A percentile compares a stretch with the other conserved stretches of the same genome.
phyloP scores from a whole-genome alignment of 192 early-diverging fungal species.

The Dispira parvispora region DNA sequence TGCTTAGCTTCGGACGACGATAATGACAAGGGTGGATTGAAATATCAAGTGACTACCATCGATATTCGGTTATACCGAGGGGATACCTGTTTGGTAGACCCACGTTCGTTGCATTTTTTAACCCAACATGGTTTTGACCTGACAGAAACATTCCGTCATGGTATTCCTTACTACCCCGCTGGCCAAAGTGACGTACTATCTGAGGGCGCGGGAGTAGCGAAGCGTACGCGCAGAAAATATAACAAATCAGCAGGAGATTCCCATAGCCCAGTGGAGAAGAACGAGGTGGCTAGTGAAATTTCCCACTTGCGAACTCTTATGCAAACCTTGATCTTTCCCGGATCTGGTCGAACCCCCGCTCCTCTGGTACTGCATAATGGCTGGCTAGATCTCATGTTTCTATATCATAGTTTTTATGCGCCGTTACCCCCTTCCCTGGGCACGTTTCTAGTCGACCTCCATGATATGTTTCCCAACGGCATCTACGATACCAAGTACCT shows the following conservation, averaged over 20 bases:
- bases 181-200: constrained; percentile 20
- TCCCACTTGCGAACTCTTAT: constrained; percentile 38
- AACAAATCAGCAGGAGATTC: too few relatives aligned
- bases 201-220: constrained; percentile 11
- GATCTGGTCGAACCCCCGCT: constrained; percentile 27
- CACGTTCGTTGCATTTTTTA: background rate
- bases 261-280: constrained; percentile 4
- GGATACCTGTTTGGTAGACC: background rate
- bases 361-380: constrained; percentile 82
- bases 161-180: constrained; percentile 64
- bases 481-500: constrained; percentile 90
- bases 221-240: too few relatives aligned
- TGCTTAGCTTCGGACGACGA: constrained; percentile 27
- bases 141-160: constrained; percentile 49
- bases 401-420: constrained; percentile 82
- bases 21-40: constrained; percentile 22
- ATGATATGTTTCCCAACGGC: constrained; percentile 70
- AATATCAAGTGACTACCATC: constrained; percentile 24
- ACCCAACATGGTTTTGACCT: constrained; percentile 40
- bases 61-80: background rate
- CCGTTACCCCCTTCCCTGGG: constrained; percentile 49
- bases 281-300: constrained; percentile 4
- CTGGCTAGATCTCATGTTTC: constrained; percentile 77
- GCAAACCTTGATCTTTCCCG: constrained; percentile 21
- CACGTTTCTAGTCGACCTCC: constrained; percentile 59